These are phyloP conservation scores for Musa itinerans DNA, from an alignment of 176 grass and related monocot species.

Conservation along the genomic window DNA sequence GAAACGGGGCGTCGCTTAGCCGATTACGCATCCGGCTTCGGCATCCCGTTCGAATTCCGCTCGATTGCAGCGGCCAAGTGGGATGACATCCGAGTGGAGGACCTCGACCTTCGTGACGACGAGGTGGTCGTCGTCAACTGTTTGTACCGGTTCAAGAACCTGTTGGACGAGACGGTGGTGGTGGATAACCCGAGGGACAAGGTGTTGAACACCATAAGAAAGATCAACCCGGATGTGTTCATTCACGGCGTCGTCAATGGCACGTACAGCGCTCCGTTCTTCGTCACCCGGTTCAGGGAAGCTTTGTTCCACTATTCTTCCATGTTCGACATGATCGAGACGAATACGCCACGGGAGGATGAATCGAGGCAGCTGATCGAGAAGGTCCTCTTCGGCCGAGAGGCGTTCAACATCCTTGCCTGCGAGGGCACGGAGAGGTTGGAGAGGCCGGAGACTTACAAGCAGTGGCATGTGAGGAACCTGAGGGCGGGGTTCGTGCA, in stretches of 20 bases:
- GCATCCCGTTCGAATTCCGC: constrained; percentile 63
- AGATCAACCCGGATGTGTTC: constrained; percentile 75
- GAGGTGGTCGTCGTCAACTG: constrained; percentile 81
- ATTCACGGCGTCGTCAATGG: constrained; percentile 69
- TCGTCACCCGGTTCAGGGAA: constrained; percentile 80
- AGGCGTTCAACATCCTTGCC: constrained; percentile 70
- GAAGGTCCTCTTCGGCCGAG: constrained; percentile 49
- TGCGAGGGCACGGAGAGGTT: constrained; percentile 86
- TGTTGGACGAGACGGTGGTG: constrained; percentile 75
- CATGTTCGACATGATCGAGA: constrained; percentile 78
- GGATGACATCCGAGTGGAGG: constrained; percentile 57
- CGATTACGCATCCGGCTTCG: constrained; percentile 69
- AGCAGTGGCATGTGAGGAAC: constrained; percentile 68
- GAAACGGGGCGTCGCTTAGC: constrained; percentile 67
- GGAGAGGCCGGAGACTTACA: constrained; percentile 91
- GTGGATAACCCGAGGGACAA: constrained; percentile 74
- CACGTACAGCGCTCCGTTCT: constrained; percentile 78
- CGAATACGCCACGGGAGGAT: constrained; percentile 57
- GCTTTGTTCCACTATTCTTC: constrained; percentile 78
- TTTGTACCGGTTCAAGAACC: constrained; percentile 58
- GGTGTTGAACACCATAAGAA: constrained; percentile 73
- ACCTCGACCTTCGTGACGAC: constrained; percentile 62
- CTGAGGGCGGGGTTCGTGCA: constrained; percentile 78
- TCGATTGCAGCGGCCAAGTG: constrained; percentile 56
- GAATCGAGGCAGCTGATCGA: constrained; percentile 65